Conservation (phyloP, 2,329 filamentous ascomycete genomes). For the Calonectria pteridis region DNA sequence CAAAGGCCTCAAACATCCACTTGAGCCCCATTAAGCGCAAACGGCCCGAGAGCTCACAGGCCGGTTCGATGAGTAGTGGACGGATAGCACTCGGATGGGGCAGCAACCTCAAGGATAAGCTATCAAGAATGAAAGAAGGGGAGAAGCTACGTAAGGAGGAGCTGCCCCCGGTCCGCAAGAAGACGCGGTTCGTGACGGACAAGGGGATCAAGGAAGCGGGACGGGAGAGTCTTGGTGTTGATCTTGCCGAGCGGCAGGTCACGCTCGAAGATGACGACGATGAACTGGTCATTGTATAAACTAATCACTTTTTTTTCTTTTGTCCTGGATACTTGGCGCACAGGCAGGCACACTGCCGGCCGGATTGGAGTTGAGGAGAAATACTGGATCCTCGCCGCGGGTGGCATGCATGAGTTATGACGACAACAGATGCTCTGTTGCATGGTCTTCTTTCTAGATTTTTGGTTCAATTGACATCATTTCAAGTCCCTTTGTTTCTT, state of each 20-base stretch:
- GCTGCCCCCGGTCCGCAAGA: slow-evolving; percentile 70
- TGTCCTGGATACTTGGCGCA: slow-evolving; percentile 32
- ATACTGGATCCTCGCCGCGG: slow-evolving; percentile 27
- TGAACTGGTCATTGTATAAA: slow-evolving; percentile 63
- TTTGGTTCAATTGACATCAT: slow-evolving; percentile 25
- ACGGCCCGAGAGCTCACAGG: slow-evolving; percentile 58
- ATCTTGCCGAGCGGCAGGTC: slow-evolving; percentile 53
- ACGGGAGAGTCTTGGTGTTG: slow-evolving; percentile 76
- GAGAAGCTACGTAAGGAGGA: slow-evolving; percentile 59
- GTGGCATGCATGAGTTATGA: slow-evolving; percentile 39
- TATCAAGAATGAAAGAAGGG: slow-evolving; percentile 72
- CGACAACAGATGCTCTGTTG: slow-evolving; percentile 30
- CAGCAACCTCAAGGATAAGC: slow-evolving; percentile 64
- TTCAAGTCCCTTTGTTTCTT: not conserved
- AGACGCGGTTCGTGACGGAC: slow-evolving; percentile 83
- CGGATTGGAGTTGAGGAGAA: slow-evolving; percentile 35
- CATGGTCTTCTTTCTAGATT: slow-evolving; percentile 33
- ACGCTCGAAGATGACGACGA: slow-evolving; percentile 62
- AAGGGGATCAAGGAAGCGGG: slow-evolving; percentile 84
- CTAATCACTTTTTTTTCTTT: slow-evolving; percentile 28
- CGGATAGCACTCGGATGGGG: slow-evolving; percentile 68
- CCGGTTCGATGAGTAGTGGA: slow-evolving; percentile 44
- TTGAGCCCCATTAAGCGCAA: slow-evolving; percentile 74
- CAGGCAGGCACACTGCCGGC: slow-evolving; percentile 35
- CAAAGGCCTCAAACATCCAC: slow-evolving; percentile 60